A percentile compares a stretch with the other conserved stretches of the same genome.
Conservation (phyloP, 1,284 basidiomycete species). For the Cutaneotrichosporon sp. region DNA sequence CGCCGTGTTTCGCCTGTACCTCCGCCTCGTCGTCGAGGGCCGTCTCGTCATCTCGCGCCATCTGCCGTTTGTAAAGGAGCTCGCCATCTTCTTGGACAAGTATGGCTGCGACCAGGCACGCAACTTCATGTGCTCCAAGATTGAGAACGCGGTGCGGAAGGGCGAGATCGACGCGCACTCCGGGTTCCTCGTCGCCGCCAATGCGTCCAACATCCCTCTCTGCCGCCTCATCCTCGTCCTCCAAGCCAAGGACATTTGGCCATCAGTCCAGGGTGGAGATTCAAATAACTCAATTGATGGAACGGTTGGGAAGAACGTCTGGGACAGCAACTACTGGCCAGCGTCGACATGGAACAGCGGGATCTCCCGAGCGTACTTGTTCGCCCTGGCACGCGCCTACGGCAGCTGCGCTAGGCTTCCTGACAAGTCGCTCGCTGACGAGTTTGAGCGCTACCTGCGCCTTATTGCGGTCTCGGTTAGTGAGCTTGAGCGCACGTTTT, state of each 20-base stretch:
- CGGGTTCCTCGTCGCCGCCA: not conserved
- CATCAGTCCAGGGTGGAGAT: too few species aligned
- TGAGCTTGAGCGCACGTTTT: not conserved
- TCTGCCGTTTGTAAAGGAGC: not conserved
- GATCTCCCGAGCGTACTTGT: not conserved
- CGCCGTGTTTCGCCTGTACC: slow-evolving; percentile 1
- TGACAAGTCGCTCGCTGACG: not conserved
- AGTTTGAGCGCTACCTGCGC: not conserved
- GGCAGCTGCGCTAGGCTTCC: not conserved
- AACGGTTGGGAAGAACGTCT: not conserved
- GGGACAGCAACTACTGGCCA: not conserved
- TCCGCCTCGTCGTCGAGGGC: not conserved
- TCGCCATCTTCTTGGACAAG: slow-evolving; percentile 1
- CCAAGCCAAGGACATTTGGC: not conserved
- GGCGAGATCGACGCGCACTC: not conserved
- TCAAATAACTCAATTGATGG: not conserved
- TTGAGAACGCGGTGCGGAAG: not conserved
- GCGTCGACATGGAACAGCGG: not conserved
- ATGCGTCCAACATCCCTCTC: not conserved
- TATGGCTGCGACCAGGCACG: not conserved
- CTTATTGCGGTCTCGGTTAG: not conserved
- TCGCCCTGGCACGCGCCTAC: not conserved
- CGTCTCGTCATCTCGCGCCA: not conserved
- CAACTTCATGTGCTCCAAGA: not conserved
- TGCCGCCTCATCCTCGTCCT: not conserved